Evolutionary conservation across 1,139 yeast species (phyloP), one percentile per base, ranked within the genome.

Genomic region (Blastobotrys elegans): DNA sequence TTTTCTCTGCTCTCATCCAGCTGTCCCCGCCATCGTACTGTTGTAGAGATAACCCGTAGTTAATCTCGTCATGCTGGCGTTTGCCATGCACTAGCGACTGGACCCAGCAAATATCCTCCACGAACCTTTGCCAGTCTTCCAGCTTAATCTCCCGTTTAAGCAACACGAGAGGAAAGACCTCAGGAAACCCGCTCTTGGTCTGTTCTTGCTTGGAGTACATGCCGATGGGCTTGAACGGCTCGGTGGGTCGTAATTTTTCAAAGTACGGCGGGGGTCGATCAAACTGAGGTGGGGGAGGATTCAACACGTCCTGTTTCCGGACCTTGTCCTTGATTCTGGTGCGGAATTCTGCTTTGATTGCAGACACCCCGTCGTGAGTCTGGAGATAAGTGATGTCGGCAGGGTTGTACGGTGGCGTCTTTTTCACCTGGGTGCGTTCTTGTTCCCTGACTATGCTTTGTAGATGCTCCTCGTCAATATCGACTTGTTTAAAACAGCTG

Each of bases 121-220:
- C 14, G 17, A 47, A 47, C 26, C 39, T 21, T 20, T 32, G 26
- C 50, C 50, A 47, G 43, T 47, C 50, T 7, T 39, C 34, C 5
- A 24, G 4, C 11, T 16, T 4, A 4, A 47, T 31, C 11, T 27
- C 13, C n/a, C 35, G 41, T 3, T 22, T 13, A 22, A 14, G 13
- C 14, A 47, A 34, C 3, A 13, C 24, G 5, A 17, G 13, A n/a
- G 50, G 50, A 32, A 31, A 43, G 13, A 27, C 21, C 11, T 26
- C 38, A 8, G 50, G 50, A n/a, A 47, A 35, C 17, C 50, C 50
- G 11, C 17, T 18, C 16, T 34, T 14, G 16, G 43, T 18, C 14
- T 43, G 35, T 11, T 44, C 45, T 7, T 30, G 14, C 7, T 27
- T 39, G 5, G 50, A 27, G 24, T 47, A 43, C 24, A 47, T 21